A percentile compares a stretch with the other conserved stretches of the same genome.
Conservation (phyloP, 306 rosid species). For the Glycyrrhiza uralensis region DNA sequence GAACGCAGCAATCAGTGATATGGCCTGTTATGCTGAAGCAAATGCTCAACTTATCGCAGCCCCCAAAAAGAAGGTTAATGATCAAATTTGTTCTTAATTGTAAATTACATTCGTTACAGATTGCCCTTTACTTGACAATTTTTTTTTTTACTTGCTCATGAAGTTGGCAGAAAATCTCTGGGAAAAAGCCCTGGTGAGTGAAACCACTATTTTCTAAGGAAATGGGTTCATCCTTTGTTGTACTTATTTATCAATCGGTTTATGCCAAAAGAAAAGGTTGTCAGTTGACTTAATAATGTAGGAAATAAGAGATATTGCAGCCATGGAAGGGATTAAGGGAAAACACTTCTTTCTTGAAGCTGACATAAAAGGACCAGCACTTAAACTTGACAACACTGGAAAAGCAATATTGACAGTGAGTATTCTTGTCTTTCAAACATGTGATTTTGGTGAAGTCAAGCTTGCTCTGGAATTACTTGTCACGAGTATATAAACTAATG, state of each 20-base stretch:
- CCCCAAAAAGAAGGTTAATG: constrained; percentile 74
- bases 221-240: not conserved
- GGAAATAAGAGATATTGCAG: constrained; percentile 88
- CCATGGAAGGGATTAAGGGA: constrained; percentile 65
- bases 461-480: not conserved
- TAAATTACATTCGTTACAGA: constrained; percentile 2
- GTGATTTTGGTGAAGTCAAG: not conserved
- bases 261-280: constrained; percentile 21
- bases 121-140: constrained; percentile 27
- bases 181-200: constrained; percentile 88
- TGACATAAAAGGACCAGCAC: constrained; percentile 79
- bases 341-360: constrained; percentile 79
- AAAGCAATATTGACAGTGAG: constrained; percentile 82
- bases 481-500: not conserved
- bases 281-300: constrained; percentile 31
- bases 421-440: constrained; percentile 4
- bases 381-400: constrained; percentile 91
- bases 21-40: constrained; percentile 84
- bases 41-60: constrained; percentile 69
- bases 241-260: not conserved
- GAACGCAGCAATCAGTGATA: constrained; percentile 78
- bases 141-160: constrained; percentile 27
- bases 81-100: constrained; percentile 19
- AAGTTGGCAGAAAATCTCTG: constrained; percentile 78
- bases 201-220: not conserved